Evolutionary conservation across 306 rosid genomes (phyloP).

Genomic region (Castanopsis chinensis): DNA sequence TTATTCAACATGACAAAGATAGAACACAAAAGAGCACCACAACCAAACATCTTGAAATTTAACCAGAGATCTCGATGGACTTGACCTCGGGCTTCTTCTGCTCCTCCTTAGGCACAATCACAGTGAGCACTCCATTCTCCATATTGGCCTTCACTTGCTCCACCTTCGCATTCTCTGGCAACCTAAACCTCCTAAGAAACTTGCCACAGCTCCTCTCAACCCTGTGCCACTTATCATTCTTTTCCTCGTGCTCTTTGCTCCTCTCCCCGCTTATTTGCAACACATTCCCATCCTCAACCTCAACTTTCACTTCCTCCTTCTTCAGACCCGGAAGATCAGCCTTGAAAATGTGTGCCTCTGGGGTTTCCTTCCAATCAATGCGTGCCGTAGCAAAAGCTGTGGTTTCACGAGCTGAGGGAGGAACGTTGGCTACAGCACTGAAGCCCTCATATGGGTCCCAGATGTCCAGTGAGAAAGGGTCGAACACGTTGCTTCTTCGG

Average conservation of each 20-base stretch:
- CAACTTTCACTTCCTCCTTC: slow-evolving; percentile 36
- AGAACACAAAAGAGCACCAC: neutral
- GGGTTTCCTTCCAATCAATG: slow-evolving; percentile 44
- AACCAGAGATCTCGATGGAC: slow-evolving; percentile 31
- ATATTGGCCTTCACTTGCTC: slow-evolving; percentile 30
- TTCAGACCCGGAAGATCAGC: slow-evolving; percentile 39
- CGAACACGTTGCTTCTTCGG: slow-evolving; percentile 26
- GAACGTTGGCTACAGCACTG: neutral
- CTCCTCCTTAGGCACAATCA: slow-evolving; percentile 29
- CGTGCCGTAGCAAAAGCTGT: slow-evolving; percentile 33
- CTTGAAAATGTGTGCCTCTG: slow-evolving; percentile 35
- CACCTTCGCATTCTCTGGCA: slow-evolving; percentile 30
- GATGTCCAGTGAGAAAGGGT: slow-evolving; percentile 25
- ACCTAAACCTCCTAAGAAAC: slow-evolving; percentile 37
- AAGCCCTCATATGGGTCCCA: slow-evolving; percentile 35
- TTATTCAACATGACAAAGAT: neutral
- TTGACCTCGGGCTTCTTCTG: slow-evolving; percentile 26
- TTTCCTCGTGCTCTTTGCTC: slow-evolving; percentile 28
- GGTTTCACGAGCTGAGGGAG: slow-evolving; percentile 24
- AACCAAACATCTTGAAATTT: neutral
- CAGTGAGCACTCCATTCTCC: slow-evolving; percentile 36
- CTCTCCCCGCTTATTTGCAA: slow-evolving; percentile 37
- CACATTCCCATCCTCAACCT: slow-evolving; percentile 31
- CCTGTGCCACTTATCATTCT: slow-evolving; percentile 39
- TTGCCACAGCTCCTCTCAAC: slow-evolving; percentile 38